A percentile compares a stretch with the other conserved stretches of the same genome.
These are phyloP conservation scores for Fusarium mexicanum DNA, from an alignment of 2,329 filamentous ascomycete genomes.

Conservation along the genomic window DNA sequence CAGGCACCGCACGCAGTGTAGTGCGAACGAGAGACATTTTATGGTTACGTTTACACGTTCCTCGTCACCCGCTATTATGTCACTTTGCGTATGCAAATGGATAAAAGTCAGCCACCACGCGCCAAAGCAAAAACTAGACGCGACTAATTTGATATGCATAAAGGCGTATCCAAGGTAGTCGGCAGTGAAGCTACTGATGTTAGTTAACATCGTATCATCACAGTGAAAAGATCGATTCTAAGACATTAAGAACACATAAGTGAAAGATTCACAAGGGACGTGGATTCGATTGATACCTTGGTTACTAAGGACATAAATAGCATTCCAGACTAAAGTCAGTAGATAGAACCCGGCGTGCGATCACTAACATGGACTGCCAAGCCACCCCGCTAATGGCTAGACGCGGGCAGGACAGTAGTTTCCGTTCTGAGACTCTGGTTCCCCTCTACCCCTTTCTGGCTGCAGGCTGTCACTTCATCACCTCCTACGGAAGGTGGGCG, in stretches of 20 bases:
- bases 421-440: constrained; percentile 28
- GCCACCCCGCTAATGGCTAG: constrained; percentile 29
- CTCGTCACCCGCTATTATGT: neutral
- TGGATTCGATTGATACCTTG: neutral
- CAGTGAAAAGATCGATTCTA: neutral
- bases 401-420: constrained; percentile 27
- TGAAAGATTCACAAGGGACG: neutral
- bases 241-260: neutral
- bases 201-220: neutral
- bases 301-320: constrained; percentile 8
- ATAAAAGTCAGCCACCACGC: constrained; percentile 10
- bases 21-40: constrained; percentile 3
- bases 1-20: neutral
- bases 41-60: constrained; percentile 4
- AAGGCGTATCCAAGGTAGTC: neutral
- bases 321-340: constrained; percentile 11
- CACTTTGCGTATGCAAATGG: constrained; percentile 8
- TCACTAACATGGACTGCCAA: constrained; percentile 25
- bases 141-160: constrained; percentile 11
- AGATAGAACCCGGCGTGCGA: constrained; percentile 1
- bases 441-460: constrained; percentile 22
- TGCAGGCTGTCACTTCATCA: neutral
- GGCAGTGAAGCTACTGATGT: neutral
- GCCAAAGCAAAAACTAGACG: constrained; percentile 14
- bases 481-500: constrained; percentile 2